Evolutionary conservation across 176 grass and related monocot species (phyloP), one percentile per base, ranked within the genome.

Genomic region (Calamus simplicifolius): DNA sequence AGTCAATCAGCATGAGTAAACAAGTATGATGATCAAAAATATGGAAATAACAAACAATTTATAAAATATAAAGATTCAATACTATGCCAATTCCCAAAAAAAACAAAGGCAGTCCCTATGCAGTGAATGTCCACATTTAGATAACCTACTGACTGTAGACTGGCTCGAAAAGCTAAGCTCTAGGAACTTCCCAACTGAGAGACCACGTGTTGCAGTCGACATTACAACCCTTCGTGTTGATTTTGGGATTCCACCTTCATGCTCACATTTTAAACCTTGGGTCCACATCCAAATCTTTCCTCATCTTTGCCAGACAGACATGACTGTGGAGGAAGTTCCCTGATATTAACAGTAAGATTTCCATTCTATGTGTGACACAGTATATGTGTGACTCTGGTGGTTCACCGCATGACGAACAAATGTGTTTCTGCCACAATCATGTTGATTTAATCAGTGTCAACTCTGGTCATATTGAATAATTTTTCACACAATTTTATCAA

Each of bases 251-350:
- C 79, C 77, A 62, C 18, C 74, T 85, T 79, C 80, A 73, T 70
- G 57, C 31, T 90, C 75, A 71, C 91, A 96, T 84, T 70, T 90
- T 51, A 90, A 52, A 56, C 91, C 90, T 67, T 69, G 73, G 66
- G 86, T 87, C 86, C 91, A 96, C 91, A 96, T 90, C 91, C 86
- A 96, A 62, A 96, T 87, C 64, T 90, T 96, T 18, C 86, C 75
- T 54, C 81, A 38, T 52, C 70, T 58, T 87, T 77, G 67, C 86
- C 83, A 27, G 91, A 76, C 69, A 96, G 72, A 58, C 50, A 6
- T 52, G 69, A 65, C 6, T 49, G 58, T 59, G 74, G 77, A 50
- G 71, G 59, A 66, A 96, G 65, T 19, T 21, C 61, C 65, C 59
- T 96, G 51, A 90, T 62, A 81, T 77, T 56, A 49, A 90, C 72